phyloP scores from a whole-genome alignment of 2,329 filamentous ascomycete genomes.

The Purpureocillium takamizusanense region DNA sequence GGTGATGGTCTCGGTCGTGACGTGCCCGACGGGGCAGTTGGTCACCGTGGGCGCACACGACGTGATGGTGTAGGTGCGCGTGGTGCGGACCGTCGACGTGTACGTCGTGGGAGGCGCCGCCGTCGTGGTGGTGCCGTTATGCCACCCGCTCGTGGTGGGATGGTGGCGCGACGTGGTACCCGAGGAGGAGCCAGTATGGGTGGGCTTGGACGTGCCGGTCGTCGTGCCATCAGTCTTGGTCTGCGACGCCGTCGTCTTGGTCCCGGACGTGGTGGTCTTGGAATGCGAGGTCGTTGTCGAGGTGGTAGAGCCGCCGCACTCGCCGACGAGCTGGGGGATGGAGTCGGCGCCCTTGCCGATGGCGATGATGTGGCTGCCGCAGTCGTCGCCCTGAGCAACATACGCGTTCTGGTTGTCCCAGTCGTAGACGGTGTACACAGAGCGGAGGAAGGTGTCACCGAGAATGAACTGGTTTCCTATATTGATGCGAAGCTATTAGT shows the following conservation, averaged over 20 bases:
- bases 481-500: too few species aligned
- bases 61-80: slow-evolving; percentile 6
- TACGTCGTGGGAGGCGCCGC: background rate
- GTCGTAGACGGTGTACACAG: slow-evolving; percentile 26
- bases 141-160: background rate
- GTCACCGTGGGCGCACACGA: slow-evolving; percentile 7
- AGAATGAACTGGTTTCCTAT: slow-evolving; percentile 12
- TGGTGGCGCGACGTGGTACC: background rate
- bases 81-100: slow-evolving; percentile 3
- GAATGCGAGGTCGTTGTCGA: background rate
- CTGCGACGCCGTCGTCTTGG: too few species aligned
- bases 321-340: slow-evolving; percentile 9
- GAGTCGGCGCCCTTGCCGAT: slow-evolving; percentile 24
- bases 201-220: background rate
- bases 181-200: background rate
- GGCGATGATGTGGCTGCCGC: slow-evolving; percentile 17
- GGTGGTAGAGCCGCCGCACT: slow-evolving; percentile 5
- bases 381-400: slow-evolving; percentile 17
- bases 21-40: slow-evolving; percentile 7
- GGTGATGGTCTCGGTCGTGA: slow-evolving; percentile 4
- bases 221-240: too few species aligned
- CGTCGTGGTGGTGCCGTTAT: background rate
- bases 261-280: background rate
- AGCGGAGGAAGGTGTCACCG: slow-evolving; percentile 28
- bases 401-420: slow-evolving; percentile 20